These are phyloP conservation scores for Dysphania ambrosioides DNA, from an alignment of 148 eudicot genomes.

Conservation along the genomic window DNA sequence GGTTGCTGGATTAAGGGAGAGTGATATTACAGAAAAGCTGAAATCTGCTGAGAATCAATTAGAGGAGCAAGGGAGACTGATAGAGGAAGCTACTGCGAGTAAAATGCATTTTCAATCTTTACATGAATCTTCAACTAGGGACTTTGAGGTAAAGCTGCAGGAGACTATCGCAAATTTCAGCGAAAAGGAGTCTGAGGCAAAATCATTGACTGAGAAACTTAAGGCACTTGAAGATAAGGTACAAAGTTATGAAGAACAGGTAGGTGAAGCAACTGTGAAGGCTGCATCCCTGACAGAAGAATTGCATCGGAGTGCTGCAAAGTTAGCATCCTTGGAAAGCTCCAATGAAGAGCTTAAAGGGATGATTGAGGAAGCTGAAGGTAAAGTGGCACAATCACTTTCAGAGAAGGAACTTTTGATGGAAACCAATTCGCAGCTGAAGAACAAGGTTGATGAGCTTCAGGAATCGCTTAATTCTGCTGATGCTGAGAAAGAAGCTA, in stretches of 20 bases:
- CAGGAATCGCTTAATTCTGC: constrained; percentile 44
- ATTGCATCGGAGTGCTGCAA: constrained; percentile 34
- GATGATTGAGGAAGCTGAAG: constrained; percentile 53
- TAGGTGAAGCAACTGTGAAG: constrained; percentile 46
- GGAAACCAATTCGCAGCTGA: constrained; percentile 62
- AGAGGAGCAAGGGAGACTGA: constrained; percentile 44
- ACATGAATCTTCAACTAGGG: constrained; percentile 44
- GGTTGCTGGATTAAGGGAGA: constrained; percentile 49
- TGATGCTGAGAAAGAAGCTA: constrained; percentile 56
- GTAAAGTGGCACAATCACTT: constrained; percentile 48
- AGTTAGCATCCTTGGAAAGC: constrained; percentile 44
- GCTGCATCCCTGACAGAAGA: constrained; percentile 46
- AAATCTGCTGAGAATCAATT: constrained; percentile 59
- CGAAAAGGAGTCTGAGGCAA: constrained; percentile 57
- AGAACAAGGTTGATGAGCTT: constrained; percentile 61
- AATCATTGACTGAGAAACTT: constrained; percentile 52
- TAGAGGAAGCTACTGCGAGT: constrained; percentile 50
- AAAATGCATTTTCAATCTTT: constrained; percentile 55
- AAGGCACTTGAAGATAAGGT: constrained; percentile 53
- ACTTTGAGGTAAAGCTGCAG: constrained; percentile 57
- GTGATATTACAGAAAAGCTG: constrained; percentile 56
- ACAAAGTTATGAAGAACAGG: constrained; percentile 47
- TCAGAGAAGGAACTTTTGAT: constrained; percentile 59
- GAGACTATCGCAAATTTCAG: constrained; percentile 45
- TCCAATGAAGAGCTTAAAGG: constrained; percentile 58